Evolutionary conservation across 2,329 filamentous ascomycete species (phyloP).

Genomic region (Verticillium tricorpus): DNA sequence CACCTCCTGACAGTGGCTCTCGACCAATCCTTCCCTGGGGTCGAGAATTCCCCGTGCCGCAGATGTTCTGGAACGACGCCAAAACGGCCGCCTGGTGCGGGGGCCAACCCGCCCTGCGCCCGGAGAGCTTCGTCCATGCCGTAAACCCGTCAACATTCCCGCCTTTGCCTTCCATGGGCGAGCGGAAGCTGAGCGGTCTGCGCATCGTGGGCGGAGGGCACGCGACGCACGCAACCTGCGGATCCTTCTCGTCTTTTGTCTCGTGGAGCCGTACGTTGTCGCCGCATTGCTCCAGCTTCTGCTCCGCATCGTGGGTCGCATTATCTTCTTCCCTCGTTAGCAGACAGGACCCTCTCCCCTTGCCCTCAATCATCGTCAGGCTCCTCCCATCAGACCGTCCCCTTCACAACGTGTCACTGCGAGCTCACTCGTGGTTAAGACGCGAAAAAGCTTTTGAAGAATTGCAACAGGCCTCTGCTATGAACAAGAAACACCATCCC

Average conservation of each 20-base stretch:
- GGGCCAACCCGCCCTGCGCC: background rate
- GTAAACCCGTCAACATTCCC: background rate
- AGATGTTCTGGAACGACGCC: too few species aligned
- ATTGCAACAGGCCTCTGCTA: slow-evolving; percentile 1
- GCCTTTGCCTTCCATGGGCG: background rate
- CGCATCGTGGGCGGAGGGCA: background rate
- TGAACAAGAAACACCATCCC: background rate
- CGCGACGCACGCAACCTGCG: background rate
- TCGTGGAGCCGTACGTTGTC: background rate
- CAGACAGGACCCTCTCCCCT: background rate
- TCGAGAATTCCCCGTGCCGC: too few species aligned
- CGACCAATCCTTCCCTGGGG: too few species aligned
- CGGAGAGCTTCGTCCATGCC: background rate
- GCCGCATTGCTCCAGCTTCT: background rate
- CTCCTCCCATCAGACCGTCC: too few species aligned
- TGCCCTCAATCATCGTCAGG: background rate
- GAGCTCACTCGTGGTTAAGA: background rate
- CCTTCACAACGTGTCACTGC: background rate
- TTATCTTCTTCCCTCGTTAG: background rate
- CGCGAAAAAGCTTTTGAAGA: background rate
- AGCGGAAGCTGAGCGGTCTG: background rate
- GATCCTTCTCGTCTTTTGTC: background rate
- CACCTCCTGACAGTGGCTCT: background rate
- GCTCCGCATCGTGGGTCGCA: background rate
- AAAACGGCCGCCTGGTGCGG: background rate